phyloP scores from a whole-genome alignment of 108 stramenopile genomes.

The Cyclotella cryptica region DNA sequence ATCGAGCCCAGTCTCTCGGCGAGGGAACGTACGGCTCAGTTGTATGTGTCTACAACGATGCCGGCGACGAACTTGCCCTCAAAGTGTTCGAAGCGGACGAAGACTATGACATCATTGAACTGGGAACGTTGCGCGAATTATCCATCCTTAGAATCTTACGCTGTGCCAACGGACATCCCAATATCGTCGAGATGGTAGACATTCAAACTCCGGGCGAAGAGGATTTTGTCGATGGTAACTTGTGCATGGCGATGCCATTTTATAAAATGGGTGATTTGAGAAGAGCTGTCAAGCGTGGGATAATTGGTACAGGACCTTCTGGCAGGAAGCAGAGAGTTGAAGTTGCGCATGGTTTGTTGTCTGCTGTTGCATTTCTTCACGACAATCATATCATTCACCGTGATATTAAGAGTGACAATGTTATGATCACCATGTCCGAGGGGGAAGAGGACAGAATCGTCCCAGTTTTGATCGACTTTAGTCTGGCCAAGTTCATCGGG shows the following conservation, averaged over 20 bases:
- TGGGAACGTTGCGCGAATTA: constrained; percentile 81
- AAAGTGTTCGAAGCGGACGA: constrained; percentile 75
- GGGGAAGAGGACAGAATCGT: constrained; percentile 43
- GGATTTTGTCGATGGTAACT: constrained; percentile 65
- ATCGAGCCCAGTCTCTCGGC: constrained; percentile 75
- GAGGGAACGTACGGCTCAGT: constrained; percentile 80
- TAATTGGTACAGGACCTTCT: constrained; percentile 34
- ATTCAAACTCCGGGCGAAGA: constrained; percentile 65
- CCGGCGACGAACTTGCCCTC: constrained; percentile 78
- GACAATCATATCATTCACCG: constrained; percentile 96
- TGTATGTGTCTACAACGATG: constrained; percentile 84
- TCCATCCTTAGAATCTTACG: constrained; percentile 79
- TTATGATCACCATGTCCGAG: constrained; percentile 71
- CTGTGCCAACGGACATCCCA: constrained; percentile 69
- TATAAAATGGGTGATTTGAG: constrained; percentile 65
- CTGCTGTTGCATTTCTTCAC: constrained; percentile 91
- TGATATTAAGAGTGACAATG: constrained; percentile 97
- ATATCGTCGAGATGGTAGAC: constrained; percentile 78
- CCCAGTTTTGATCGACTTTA: constrained; percentile 85
- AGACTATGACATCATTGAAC: constrained; percentile 53
- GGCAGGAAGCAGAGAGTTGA: constrained; percentile 58
- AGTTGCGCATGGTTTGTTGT: constrained; percentile 76
- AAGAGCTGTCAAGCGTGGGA: constrained; percentile 50
- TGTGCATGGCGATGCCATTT: constrained; percentile 78
- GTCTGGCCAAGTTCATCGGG: constrained; percentile 73